Evolutionary conservation across 345 rosid species (phyloP).

Genomic region (Xanthoceras sorbifolium): DNA sequence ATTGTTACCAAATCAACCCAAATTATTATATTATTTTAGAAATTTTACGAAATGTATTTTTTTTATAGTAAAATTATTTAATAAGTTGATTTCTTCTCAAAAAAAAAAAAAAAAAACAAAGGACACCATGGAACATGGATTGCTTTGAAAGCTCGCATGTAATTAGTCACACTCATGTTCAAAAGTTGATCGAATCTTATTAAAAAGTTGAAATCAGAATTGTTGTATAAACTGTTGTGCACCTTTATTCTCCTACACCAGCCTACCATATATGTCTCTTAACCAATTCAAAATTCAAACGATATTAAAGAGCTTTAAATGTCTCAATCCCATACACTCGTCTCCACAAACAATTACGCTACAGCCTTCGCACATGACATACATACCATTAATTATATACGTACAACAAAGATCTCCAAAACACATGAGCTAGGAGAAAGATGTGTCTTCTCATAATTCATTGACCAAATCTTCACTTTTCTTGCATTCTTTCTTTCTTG

Average conservation of each 20-base stretch:
- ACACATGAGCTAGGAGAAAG: not conserved
- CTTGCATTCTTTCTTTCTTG: not conserved
- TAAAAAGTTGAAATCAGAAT: too few relatives aligned
- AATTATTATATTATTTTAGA: too few relatives aligned
- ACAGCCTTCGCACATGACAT: not conserved
- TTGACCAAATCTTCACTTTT: slow-evolving; percentile 7
- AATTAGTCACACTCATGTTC: too few relatives aligned
- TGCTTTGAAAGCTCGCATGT: too few relatives aligned
- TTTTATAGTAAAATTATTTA: too few relatives aligned
- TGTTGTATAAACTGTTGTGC: not conserved
- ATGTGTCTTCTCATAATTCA: not conserved
- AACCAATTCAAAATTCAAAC: slow-evolving; percentile 15
- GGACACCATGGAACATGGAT: too few relatives aligned
- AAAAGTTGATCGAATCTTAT: too few relatives aligned
- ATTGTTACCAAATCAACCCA: too few relatives aligned
- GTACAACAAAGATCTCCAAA: not conserved
- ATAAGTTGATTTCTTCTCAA: too few relatives aligned
- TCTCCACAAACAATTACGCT: not conserved
- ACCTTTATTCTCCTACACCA: not conserved
- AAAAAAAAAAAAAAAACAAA: too few relatives aligned
- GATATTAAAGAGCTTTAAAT: not conserved
- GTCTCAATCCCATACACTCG: not conserved
- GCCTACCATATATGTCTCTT: not conserved
- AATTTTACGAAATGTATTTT: too few relatives aligned
- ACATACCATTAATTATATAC: too few relatives aligned